Percentiles rank a stretch among this genome's conserved stretches.
These are phyloP conservation scores for Exserohilum turcica DNA, from an alignment of 2,329 filamentous ascomycete genomes.

Conservation along the genomic window DNA sequence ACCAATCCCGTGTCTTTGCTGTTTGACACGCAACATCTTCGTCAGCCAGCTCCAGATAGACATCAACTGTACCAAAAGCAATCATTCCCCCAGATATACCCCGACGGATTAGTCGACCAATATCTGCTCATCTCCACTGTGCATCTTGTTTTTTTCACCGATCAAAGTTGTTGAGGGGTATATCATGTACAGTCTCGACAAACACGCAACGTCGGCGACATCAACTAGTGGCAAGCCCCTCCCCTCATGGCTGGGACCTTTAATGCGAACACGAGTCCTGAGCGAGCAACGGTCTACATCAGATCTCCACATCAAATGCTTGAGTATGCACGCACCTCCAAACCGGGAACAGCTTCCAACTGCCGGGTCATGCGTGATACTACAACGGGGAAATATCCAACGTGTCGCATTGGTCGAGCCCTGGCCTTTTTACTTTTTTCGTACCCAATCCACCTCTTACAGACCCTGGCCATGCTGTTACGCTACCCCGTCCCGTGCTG, in stretches of 20 bases:
- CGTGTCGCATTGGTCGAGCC: not conserved
- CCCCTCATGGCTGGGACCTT: not conserved
- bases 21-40: not conserved
- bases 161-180: not conserved
- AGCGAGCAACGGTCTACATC: not conserved
- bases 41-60: not conserved
- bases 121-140: not conserved
- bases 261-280: not conserved
- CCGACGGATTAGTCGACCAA: not conserved
- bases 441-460: conserved; percentile 1
- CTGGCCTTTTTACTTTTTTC: conserved; percentile 2
- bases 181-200: not conserved
- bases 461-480: conserved; percentile 9
- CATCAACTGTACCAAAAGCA: not conserved
- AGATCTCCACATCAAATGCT: conserved; percentile 5
- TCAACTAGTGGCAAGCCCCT: not conserved
- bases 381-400: not conserved
- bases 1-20: not conserved
- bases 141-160: not conserved
- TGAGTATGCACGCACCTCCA: conserved; percentile 9
- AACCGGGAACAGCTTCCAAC: conserved; percentile 3
- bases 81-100: not conserved
- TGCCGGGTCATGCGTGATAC: conserved; percentile 6
- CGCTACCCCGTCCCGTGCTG: conserved; percentile 3
- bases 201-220: not conserved